Percentiles rank a stretch among this genome's conserved stretches.
Conservation (phyloP, 257 asterid genomes). For the Haberlea rhodopensis region DNA sequence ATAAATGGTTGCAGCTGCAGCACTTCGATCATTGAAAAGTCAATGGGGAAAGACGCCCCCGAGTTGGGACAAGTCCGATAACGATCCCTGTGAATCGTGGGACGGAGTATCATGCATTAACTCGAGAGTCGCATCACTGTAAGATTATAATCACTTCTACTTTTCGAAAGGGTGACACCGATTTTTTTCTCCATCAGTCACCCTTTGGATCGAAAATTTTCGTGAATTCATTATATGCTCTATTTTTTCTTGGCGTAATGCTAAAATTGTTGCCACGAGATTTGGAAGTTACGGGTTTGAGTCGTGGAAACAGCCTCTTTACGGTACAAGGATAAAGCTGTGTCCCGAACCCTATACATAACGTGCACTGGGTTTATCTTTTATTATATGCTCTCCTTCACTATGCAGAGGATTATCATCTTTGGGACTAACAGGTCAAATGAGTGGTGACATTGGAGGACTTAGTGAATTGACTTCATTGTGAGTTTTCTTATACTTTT, state of each 20-base stretch:
- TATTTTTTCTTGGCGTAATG: too few relatives aligned
- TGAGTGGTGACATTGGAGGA: slow-evolving; percentile 83
- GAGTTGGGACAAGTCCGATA: slow-evolving; percentile 64
- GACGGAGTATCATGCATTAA: slow-evolving; percentile 77
- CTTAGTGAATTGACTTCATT: slow-evolving; percentile 71
- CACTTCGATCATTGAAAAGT: slow-evolving; percentile 73
- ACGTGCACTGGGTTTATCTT: too few relatives aligned
- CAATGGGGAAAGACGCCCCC: slow-evolving; percentile 79
- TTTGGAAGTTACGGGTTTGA: too few relatives aligned
- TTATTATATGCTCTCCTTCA: neutral
- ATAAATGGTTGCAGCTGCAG: slow-evolving; percentile 55
- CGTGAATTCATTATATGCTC: neutral
- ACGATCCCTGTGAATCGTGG: slow-evolving; percentile 84
- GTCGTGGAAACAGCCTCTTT: too few relatives aligned
- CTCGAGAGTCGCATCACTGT: slow-evolving; percentile 76
- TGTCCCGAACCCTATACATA: too few relatives aligned
- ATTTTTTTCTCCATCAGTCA: neutral
- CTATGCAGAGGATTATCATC: slow-evolving; percentile 75
- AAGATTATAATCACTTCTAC: slow-evolving; percentile 15
- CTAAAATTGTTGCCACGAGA: too few relatives aligned
- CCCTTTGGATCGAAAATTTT: neutral
- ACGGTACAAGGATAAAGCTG: too few relatives aligned
- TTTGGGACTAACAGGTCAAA: slow-evolving; percentile 70
- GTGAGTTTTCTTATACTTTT: slow-evolving; percentile 45
- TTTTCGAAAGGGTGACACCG: neutral